Conservation (phyloP, 2,329 filamentous ascomycete genomes). For the Berkeleyomyces rouxiae region DNA sequence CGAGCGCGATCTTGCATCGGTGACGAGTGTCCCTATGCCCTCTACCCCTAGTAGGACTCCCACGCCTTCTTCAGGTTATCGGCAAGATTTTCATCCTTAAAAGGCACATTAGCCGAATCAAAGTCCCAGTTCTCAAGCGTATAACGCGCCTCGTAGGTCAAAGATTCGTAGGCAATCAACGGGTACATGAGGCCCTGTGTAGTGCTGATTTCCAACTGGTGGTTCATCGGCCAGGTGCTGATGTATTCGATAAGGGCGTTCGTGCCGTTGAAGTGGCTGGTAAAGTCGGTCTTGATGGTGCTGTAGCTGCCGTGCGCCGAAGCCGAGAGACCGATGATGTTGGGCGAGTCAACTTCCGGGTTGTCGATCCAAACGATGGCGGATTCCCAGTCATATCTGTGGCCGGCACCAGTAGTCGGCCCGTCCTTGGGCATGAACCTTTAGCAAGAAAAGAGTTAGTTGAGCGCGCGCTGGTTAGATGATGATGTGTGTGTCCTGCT, state of each 20-base stretch:
- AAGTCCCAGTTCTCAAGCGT: conserved; percentile 26
- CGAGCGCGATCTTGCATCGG: no score
- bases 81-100: conserved; percentile 21
- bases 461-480: neutral
- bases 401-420: conserved; percentile 20
- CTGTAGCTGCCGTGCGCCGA: conserved; percentile 25
- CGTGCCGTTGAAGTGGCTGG: conserved; percentile 7
- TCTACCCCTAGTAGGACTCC: neutral
- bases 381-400: conserved; percentile 27
- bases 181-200: conserved; percentile 23
- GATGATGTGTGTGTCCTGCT: no score
- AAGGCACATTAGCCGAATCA: conserved; percentile 26
- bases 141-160: conserved; percentile 21
- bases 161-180: conserved; percentile 27
- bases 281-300: conserved; percentile 14
- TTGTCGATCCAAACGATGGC: conserved; percentile 21
- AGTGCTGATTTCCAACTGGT: conserved; percentile 23
- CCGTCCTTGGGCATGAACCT: conserved; percentile 29
- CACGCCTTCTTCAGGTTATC: conserved; percentile 12
- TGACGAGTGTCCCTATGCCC: neutral
- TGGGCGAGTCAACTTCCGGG: conserved; percentile 17
- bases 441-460: neutral
- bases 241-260: conserved; percentile 21
- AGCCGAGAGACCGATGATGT: conserved; percentile 23
- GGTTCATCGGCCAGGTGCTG: conserved; percentile 18